Conservation (phyloP, 805 yeast species). For the Yamadazyma paraphyllophila region DNA sequence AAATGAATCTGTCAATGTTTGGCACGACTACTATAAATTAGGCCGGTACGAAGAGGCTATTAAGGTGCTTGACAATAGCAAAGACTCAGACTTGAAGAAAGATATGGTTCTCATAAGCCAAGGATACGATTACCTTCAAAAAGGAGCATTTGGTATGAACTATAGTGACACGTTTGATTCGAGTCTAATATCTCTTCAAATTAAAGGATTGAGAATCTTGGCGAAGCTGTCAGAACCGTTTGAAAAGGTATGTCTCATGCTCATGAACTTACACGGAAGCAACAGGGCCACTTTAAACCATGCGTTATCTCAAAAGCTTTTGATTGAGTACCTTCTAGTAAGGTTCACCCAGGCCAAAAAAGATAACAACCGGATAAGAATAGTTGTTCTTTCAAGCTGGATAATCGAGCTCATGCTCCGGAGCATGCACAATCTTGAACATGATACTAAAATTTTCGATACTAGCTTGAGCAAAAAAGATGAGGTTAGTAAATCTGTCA, state of each 20-base stretch:
- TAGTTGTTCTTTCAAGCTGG: slow-evolving; percentile 61
- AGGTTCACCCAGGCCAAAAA: slow-evolving; percentile 26
- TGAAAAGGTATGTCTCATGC: slow-evolving; percentile 63
- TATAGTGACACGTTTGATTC: slow-evolving; percentile 13
- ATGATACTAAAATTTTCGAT: slow-evolving; percentile 14
- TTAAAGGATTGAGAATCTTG: slow-evolving; percentile 45
- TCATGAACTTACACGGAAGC: slow-evolving; percentile 20
- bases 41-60: slow-evolving; percentile 67
- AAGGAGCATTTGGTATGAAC: slow-evolving; percentile 34
- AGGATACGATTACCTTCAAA: slow-evolving; percentile 35
- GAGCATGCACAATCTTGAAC: slow-evolving; percentile 42
- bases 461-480: background rate
- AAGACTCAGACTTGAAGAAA: slow-evolving; percentile 17
- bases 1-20: slow-evolving; percentile 70
- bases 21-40: slow-evolving; percentile 51
- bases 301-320: slow-evolving; percentile 19
- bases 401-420: slow-evolving; percentile 58
- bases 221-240: slow-evolving; percentile 66
- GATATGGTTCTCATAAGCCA: slow-evolving; percentile 35
- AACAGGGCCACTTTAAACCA: background rate
- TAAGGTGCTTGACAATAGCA: slow-evolving; percentile 20
- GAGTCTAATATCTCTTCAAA: slow-evolving; percentile 21
- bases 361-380: slow-evolving; percentile 29
- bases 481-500: background rate
- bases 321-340: slow-evolving; percentile 33